These are phyloP conservation scores for Zygosaccharomyces pseudobailii DNA, from an alignment of 1,139 yeast genomes.

Conservation along the genomic window DNA sequence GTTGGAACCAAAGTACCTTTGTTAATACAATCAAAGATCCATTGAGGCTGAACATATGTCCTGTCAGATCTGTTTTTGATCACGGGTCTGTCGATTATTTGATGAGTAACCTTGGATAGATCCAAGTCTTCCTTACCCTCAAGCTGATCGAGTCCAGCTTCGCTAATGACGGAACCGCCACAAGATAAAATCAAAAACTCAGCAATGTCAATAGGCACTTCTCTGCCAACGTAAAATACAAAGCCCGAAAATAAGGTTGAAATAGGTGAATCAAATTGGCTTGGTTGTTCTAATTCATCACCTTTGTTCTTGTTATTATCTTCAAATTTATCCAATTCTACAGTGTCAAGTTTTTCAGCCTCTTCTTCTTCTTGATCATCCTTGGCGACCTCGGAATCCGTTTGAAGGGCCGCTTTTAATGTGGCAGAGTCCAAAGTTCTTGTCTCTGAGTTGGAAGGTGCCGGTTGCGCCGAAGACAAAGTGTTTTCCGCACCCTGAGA, in stretches of 20 bases:
- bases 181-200: constrained; percentile 84
- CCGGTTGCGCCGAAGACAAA: constrained; percentile 35
- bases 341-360: constrained; percentile 41
- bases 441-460: constrained; percentile 30
- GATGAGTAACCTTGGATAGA: constrained; percentile 77
- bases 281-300: constrained; percentile 78
- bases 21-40: constrained; percentile 92
- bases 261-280: constrained; percentile 51
- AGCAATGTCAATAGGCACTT: constrained; percentile 86
- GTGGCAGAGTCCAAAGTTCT: constrained; percentile 34
- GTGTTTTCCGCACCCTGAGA: constrained; percentile 41
- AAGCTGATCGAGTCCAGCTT: constrained; percentile 79
- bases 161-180: constrained; percentile 85
- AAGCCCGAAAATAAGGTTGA: constrained; percentile 67
- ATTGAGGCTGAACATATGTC: constrained; percentile 94
- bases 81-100: constrained; percentile 88
- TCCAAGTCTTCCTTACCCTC: constrained; percentile 45
- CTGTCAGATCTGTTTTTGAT: constrained; percentile 76
- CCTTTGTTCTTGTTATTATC: constrained; percentile 60
- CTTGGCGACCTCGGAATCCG: constrained; percentile 36
- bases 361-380: constrained; percentile 40
- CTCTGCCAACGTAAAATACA: constrained; percentile 87
- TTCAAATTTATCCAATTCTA: constrained; percentile 66
- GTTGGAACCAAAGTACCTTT: constrained; percentile 71
- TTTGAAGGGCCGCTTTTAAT: constrained; percentile 38